Evolutionary conservation across 2,329 filamentous ascomycete genomes (phyloP), one percentile per base, ranked within the genome.

Genomic region (Trichoderma endophyticum): DNA sequence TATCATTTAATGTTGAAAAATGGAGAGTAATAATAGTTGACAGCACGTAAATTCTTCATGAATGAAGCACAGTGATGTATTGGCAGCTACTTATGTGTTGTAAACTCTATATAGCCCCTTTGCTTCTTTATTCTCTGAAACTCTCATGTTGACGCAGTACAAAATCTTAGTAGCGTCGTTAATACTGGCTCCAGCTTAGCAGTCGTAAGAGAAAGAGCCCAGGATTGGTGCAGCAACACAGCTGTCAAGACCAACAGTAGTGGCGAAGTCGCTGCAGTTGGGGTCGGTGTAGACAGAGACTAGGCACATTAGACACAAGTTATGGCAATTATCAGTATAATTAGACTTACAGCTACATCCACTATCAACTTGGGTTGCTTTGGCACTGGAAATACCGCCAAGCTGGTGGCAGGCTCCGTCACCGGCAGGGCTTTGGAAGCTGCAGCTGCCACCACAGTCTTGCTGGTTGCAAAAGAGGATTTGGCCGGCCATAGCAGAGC

Each of bases 171-270:
- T 51, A 51, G 4, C 9, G 18, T 12, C 43, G 43, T 51, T 51
- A 21, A 11, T 34, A 24, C n/a, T 24, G 3, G 2, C 59, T 36
- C 1, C 14, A 21, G 6, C 18, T 48, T 26, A 63, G 12, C 34
- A 63, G n/a, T 63, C 61, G 34, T 63, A 63, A 6, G 61, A 63
- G 34, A 43, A 63, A n/a, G 61, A 63, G 36, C 61, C 61, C 61
- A 63, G 14, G 11, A 63, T 63, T 15, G 61, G 61, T 5, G 36
- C 61, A 63, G 24, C 24, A 30, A 63, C 61, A 6, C 34, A 63
- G 21, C 61, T 48, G 21, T 48, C 34, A 28, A 63, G 61, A 14
- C 61, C 61, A 63, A 63, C 61, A 30, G 61, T 63, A 4, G 61
- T 63, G 24, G 61, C 34, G 18, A 63, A 63, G 15, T 63, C 61